Conservation (phyloP, 257 asterid genomes). For the Scutellaria barbata region DNA sequence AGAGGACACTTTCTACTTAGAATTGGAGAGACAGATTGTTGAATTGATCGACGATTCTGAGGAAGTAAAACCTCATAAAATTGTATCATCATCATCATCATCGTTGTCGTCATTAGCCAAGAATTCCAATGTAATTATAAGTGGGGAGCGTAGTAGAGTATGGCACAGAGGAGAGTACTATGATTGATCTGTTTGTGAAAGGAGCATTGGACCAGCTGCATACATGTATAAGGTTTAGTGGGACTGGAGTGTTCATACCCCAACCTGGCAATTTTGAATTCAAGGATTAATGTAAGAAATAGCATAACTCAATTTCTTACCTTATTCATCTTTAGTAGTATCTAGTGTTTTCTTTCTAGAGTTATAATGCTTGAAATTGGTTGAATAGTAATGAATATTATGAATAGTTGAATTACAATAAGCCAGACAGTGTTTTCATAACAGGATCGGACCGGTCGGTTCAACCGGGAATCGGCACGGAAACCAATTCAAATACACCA, state of each 20-base stretch:
- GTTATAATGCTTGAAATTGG: no score
- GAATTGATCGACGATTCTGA: constrained; percentile 30
- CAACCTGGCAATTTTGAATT: constrained; percentile 24
- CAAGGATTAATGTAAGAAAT: neutral
- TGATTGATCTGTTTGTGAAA: constrained; percentile 29
- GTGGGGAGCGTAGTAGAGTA: neutral
- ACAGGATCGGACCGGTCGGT: no score
- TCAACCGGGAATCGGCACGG: no score
- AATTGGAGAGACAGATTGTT: constrained; percentile 30
- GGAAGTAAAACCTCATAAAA: neutral
- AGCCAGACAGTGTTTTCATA: no score
- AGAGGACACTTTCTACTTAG: constrained; percentile 32
- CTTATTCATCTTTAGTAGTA: neutral
- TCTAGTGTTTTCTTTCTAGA: no score
- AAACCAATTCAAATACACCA: no score
- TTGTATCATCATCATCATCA: no score
- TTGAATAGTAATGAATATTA: no score
- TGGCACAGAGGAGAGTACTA: constrained; percentile 17
- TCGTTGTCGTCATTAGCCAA: neutral
- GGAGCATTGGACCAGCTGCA: neutral
- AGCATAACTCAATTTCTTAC: neutral
- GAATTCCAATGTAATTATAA: neutral
- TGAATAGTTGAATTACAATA: no score
- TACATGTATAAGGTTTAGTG: constrained; percentile 2
- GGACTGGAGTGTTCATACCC: constrained; percentile 44